Conservation (phyloP, 2,329 filamentous ascomycete genomes). For the Penicillium sp. region DNA sequence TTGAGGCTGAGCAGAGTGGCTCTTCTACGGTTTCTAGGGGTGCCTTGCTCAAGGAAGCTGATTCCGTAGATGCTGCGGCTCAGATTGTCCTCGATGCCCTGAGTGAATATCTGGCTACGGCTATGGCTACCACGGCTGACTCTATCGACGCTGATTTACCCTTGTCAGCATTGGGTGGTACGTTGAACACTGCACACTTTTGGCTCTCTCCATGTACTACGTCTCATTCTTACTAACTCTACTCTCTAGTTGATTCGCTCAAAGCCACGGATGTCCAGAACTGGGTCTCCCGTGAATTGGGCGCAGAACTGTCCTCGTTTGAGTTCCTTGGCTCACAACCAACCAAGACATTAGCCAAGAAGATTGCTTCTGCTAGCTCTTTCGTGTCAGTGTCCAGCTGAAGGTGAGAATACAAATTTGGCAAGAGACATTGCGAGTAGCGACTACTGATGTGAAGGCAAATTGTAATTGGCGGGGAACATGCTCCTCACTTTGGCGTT, state of each 20-base stretch:
- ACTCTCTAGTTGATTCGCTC: constrained; percentile 23
- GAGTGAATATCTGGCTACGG: constrained; percentile 23
- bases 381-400: constrained; percentile 20
- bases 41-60: constrained; percentile 12
- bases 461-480: not conserved
- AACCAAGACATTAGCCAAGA: constrained; percentile 21
- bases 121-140: constrained; percentile 25
- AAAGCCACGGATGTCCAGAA: constrained; percentile 27
- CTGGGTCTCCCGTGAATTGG: constrained; percentile 25
- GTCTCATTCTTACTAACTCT: constrained; percentile 4
- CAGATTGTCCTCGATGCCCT: constrained; percentile 17
- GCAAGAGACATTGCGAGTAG: not conserved
- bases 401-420: not conserved
- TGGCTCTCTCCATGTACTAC: not conserved
- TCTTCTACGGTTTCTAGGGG: constrained; percentile 8
- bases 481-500: not conserved
- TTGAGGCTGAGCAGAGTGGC: constrained; percentile 8
- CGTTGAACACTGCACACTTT: not conserved
- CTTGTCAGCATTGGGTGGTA: constrained; percentile 25
- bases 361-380: constrained; percentile 21
- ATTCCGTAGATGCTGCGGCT: constrained; percentile 13
- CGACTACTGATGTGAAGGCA: not conserved
- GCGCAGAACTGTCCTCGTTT: constrained; percentile 25
- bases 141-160: constrained; percentile 25
- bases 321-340: constrained; percentile 27